Percentiles rank a stretch among this genome's conserved stretches.
These are phyloP conservation scores for Hymenoscyphus infarciens DNA, from an alignment of 2,329 filamentous ascomycete genomes.

Conservation along the genomic window DNA sequence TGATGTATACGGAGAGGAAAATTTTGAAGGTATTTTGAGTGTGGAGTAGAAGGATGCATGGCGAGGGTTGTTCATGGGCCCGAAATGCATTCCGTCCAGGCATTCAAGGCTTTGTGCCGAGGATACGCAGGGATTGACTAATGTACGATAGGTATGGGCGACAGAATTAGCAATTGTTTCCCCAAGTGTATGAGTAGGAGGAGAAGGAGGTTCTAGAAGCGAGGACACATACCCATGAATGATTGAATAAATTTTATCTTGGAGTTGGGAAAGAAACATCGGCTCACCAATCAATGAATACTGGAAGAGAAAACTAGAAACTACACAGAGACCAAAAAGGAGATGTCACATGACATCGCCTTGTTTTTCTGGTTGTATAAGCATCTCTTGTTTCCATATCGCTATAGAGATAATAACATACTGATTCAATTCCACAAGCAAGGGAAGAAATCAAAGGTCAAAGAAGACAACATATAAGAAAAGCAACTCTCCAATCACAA, in stretches of 20 bases:
- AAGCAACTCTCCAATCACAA: neutral
- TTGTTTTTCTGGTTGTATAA: no score
- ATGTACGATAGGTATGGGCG: neutral
- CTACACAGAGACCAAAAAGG: no score
- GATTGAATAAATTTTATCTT: no score
- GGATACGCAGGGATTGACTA: no score
- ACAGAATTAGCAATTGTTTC: neutral
- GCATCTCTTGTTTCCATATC: no score
- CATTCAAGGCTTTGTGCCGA: no score
- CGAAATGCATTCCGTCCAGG: no score
- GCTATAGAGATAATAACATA: neutral
- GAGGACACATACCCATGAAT: neutral
- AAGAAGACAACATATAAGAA: neutral
- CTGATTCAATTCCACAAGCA: neutral
- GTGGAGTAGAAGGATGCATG: neutral
- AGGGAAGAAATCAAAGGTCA: neutral
- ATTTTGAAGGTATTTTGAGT: conserved; percentile 4
- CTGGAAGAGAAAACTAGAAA: no score
- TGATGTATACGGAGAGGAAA: conserved; percentile 1
- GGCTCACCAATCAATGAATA: no score
- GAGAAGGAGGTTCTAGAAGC: neutral
- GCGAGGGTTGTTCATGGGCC: neutral
- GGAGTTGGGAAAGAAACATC: no score
- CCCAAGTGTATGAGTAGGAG: neutral
- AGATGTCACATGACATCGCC: no score